Evolutionary conservation across 2,329 filamentous ascomycete species (phyloP).

Genomic region (Cladophialophora exuberans): DNA sequence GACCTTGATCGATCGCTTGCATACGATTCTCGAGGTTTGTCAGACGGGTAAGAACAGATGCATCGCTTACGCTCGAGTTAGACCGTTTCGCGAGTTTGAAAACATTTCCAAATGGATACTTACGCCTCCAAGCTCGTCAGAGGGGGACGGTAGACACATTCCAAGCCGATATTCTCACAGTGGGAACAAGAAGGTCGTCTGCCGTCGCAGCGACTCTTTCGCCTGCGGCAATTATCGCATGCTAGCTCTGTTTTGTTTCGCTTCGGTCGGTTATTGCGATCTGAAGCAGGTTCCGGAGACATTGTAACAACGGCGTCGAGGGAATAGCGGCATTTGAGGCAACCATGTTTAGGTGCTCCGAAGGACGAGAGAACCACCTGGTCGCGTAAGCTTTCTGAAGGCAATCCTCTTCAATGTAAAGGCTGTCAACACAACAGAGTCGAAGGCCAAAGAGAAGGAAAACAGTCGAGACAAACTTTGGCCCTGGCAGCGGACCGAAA

Average conservation of each 20-base stretch:
- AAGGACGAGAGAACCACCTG: no score
- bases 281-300: neutral
- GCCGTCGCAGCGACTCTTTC: constrained; percentile 13
- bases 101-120: neutral
- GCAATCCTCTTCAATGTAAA: no score
- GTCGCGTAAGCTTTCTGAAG: no score
- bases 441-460: no score
- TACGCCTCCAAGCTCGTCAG: constrained; percentile 13
- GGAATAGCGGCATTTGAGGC: no score
- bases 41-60: constrained; percentile 12
- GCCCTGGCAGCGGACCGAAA: no score
- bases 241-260: constrained; percentile 18
- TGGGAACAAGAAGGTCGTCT: constrained; percentile 12
- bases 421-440: no score
- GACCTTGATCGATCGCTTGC: constrained; percentile 10
- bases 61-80: neutral
- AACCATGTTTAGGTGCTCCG: no score
- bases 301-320: no score
- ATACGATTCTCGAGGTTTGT: constrained; percentile 8
- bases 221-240: constrained; percentile 11
- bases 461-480: no score
- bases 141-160: constrained; percentile 13
- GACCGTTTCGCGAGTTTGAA: neutral
- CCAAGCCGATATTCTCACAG: constrained; percentile 6
- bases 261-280: constrained; percentile 9